A percentile compares a stretch with the other conserved stretches of the same genome.
Evolutionary conservation across 192 early-diverging fungal genomes (phyloP).

Genomic region (Dissophora globulifera): DNA sequence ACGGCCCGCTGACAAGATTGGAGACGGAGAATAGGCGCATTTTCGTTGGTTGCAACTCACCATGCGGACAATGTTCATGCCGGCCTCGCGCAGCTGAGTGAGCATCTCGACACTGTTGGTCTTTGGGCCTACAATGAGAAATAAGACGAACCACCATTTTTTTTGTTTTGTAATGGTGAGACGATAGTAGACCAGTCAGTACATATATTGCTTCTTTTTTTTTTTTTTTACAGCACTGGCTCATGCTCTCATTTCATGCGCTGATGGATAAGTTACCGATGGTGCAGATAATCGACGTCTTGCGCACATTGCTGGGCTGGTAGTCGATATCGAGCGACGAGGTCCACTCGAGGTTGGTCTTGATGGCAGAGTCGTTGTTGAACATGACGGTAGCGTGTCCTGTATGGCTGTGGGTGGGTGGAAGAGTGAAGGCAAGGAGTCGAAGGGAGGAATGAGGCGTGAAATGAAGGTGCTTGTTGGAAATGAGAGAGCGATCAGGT

Average conservation of each 20-base stretch:
- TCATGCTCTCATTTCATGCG: too few relatives aligned
- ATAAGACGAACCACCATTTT: too few relatives aligned
- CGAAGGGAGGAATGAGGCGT: too few relatives aligned
- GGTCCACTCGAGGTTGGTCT: constrained; percentile 80
- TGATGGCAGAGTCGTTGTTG: constrained; percentile 49
- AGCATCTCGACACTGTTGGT: constrained; percentile 82
- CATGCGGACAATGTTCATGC: constrained; percentile 88
- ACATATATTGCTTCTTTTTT: too few relatives aligned
- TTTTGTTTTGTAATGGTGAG: too few relatives aligned
- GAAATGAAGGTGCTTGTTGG: neutral
- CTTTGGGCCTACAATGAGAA: constrained; percentile 65
- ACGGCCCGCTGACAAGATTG: neutral
- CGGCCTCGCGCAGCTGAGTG: constrained; percentile 73
- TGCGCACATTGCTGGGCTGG: constrained; percentile 69
- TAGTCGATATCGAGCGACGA: constrained; percentile 73
- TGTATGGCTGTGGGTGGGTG: neutral
- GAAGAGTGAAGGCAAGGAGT: neutral
- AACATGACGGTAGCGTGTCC: constrained; percentile 3
- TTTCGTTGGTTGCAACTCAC: constrained; percentile 18
- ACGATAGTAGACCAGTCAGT: too few relatives aligned
- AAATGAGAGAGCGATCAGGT: too few relatives aligned
- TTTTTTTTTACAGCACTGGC: too few relatives aligned
- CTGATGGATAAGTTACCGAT: constrained; percentile 56
- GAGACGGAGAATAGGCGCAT: neutral
- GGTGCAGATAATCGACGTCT: constrained; percentile 89